Evolutionary conservation across 129 eudicot genomes (phyloP), one percentile per base, ranked within the genome.

Genomic region (Artemisia argyi): DNA sequence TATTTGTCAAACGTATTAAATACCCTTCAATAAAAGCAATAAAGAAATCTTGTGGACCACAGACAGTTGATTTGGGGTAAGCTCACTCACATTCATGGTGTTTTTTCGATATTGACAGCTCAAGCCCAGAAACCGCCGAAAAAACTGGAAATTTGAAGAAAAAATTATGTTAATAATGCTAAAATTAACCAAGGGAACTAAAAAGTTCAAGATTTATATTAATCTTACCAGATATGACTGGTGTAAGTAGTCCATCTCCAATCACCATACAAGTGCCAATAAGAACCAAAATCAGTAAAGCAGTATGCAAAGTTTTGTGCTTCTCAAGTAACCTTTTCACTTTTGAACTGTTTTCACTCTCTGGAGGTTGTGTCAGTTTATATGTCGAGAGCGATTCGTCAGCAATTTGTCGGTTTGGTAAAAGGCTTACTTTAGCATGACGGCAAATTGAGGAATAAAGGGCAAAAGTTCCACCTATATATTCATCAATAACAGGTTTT

Each of bases 91-190:
- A 90, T 71, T 90, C 88, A 77, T 90, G 96, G 80, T 87, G 93
- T 49, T 77, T 84, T 79, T 77, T 86, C 6, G 92, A 82, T 89
- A 90, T 90, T 13, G 92, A 81, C 32, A 87, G 63, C 83, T 90
- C 96, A 20, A 90, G 96, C 65, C 96, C 96, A 56, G 96, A 90
- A 83, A 90, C 96, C 0, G 94, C 96, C 49, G 96, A 87, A 68
- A 90, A 90, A 73, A 90, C 96, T 90, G 83, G 72, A 83, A 71
- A 32, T 50, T 15, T 22, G 9, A 42, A 52, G 30, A 16, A 52
- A 55, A 42, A 55, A 11, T 13, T 9, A 53, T 28, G 72, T 68
- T 42, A 64, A 64, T 30, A 32, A 72, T 56, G 67, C 14, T 16
- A 63, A 71, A 54, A 72, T 5, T 26, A 46, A 63, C 55, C 66